Conservation (phyloP, 2,329 filamentous ascomycete species). For the Nothomitra cinnamomea region DNA sequence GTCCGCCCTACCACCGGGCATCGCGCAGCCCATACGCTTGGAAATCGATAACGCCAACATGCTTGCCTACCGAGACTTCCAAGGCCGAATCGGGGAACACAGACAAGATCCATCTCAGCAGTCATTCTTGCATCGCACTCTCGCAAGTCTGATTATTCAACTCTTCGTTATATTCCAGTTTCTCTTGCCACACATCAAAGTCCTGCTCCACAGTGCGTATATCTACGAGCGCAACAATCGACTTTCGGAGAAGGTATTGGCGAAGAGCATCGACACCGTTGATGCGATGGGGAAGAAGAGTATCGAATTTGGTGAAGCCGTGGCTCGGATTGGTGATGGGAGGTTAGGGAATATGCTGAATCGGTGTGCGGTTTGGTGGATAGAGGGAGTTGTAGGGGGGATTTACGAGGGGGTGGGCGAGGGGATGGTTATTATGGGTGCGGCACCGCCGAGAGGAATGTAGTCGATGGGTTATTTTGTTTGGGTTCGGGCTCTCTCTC, state of each 20-base stretch:
- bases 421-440: constrained; percentile 31
- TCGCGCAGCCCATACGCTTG: background rate
- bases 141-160: constrained; percentile 39
- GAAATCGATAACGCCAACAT: background rate
- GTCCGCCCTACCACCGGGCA: constrained; percentile 28
- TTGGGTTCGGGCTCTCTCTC: background rate
- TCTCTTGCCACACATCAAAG: constrained; percentile 41
- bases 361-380: constrained; percentile 40
- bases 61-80: background rate
- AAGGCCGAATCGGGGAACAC: background rate
- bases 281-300: constrained; percentile 36
- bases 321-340: constrained; percentile 46
- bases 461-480: background rate
- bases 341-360: constrained; percentile 41
- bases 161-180: constrained; percentile 43
- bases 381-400: constrained; percentile 47
- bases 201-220: constrained; percentile 36
- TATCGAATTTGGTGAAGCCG: constrained; percentile 33
- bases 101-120: constrained; percentile 7
- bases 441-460: constrained; percentile 7
- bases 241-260: constrained; percentile 41
- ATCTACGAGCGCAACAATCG: constrained; percentile 49
- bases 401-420: constrained; percentile 46
- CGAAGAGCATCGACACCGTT: constrained; percentile 33
- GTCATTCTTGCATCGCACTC: constrained; percentile 40